Percentiles rank a stretch among this genome's conserved stretches.
Conservation (phyloP, 2,329 filamentous ascomycete genomes). For the Rutstroemia sydowiana region DNA sequence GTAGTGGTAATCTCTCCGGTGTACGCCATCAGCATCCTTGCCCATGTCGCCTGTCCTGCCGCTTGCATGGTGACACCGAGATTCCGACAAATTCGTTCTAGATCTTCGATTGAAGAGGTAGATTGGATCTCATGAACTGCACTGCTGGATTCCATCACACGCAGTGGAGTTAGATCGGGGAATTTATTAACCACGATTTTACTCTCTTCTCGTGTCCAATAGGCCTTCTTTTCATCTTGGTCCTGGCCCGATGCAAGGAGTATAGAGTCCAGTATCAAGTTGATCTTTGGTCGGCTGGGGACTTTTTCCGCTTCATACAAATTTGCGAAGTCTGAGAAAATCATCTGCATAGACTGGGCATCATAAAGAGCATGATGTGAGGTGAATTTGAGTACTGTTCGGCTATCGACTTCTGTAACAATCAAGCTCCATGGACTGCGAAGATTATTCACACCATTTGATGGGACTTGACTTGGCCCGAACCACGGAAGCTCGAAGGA, state of each 20-base stretch:
- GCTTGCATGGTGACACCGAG: slow-evolving; percentile 69
- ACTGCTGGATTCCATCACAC: slow-evolving; percentile 30
- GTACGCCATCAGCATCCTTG: slow-evolving; percentile 66
- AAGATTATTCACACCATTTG: slow-evolving; percentile 9
- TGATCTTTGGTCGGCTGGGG: slow-evolving; percentile 30
- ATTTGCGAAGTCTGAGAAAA: slow-evolving; percentile 53
- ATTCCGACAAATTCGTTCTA: slow-evolving; percentile 50
- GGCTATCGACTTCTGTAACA: slow-evolving; percentile 7
- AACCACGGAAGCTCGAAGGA: slow-evolving; percentile 35
- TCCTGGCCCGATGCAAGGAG: slow-evolving; percentile 31
- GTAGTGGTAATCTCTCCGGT: slow-evolving; percentile 65
- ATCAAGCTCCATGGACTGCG: slow-evolving; percentile 25
- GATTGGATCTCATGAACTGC: slow-evolving; percentile 34
- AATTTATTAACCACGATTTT: slow-evolving; percentile 60
- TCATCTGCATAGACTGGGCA: slow-evolving; percentile 60
- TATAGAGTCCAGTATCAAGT: slow-evolving; percentile 38
- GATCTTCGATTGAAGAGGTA: slow-evolving; percentile 32
- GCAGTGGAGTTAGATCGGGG: slow-evolving; percentile 64
- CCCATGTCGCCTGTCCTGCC: slow-evolving; percentile 71
- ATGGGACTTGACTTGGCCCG: not conserved
- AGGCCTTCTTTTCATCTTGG: slow-evolving; percentile 36
- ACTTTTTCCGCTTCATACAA: slow-evolving; percentile 31
- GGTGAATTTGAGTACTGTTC: slow-evolving; percentile 20
- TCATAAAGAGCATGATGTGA: slow-evolving; percentile 79
- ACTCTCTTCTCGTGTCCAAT: slow-evolving; percentile 56